These are phyloP conservation scores for Rosa multiflora DNA, from an alignment of 306 rosid species.

Conservation along the genomic window DNA sequence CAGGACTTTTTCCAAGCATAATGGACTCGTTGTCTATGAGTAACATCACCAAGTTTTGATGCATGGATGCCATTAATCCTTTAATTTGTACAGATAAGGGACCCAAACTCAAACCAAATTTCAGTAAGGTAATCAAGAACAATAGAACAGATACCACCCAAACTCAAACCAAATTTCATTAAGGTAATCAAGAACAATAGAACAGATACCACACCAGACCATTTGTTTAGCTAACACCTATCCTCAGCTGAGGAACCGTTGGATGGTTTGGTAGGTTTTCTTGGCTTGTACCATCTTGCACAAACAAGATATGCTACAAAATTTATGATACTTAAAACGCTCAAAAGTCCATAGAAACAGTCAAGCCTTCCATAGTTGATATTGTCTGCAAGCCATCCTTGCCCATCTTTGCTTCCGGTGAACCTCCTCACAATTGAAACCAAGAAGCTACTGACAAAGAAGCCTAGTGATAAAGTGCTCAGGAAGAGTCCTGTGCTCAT, in stretches of 20 bases:
- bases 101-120: background rate
- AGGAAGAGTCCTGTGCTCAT: constrained; percentile 97
- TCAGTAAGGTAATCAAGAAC: too few species aligned
- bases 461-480: constrained; percentile 78
- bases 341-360: constrained; percentile 68
- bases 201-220: background rate
- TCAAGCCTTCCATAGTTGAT: constrained; percentile 80
- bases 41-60: constrained; percentile 54
- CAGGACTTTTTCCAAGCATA: background rate
- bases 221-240: constrained; percentile 33
- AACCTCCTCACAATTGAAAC: constrained; percentile 64
- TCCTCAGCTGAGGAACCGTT: constrained; percentile 34
- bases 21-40: constrained; percentile 1
- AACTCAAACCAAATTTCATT: background rate
- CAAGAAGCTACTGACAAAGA: constrained; percentile 80
- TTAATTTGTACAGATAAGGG: background rate
- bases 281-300: constrained; percentile 63
- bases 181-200: background rate
- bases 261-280: constrained; percentile 32
- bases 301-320: constrained; percentile 57
- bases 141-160: too few species aligned
- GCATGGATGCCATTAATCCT: background rate
- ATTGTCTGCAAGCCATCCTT: constrained; percentile 84
- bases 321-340: constrained; percentile 55
- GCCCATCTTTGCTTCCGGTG: constrained; percentile 47